Percentiles rank a stretch among this genome's conserved stretches.
Evolutionary conservation across 2,329 filamentous ascomycete species (phyloP).

Genomic region (Coniochaeta sp.): DNA sequence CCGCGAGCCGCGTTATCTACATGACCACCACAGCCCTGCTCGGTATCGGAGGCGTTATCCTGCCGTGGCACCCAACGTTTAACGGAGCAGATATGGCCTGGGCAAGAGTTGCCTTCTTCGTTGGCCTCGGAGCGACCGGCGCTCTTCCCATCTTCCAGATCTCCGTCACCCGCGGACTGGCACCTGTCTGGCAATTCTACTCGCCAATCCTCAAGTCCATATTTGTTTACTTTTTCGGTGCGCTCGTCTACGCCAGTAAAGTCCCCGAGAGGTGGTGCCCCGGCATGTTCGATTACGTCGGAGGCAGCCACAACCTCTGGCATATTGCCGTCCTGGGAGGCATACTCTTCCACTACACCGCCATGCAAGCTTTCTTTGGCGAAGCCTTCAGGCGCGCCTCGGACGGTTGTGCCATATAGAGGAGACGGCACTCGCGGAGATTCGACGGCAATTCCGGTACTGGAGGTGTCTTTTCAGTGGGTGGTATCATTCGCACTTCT

Average conservation of each 20-base stretch:
- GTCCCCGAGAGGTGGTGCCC: constrained; percentile 90
- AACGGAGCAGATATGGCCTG: constrained; percentile 90
- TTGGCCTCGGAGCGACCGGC: constrained; percentile 78
- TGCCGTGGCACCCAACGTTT: constrained; percentile 95
- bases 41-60: constrained; percentile 78
- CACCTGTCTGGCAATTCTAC: constrained; percentile 85
- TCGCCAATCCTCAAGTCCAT: constrained; percentile 79
- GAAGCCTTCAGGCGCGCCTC: constrained; percentile 64
- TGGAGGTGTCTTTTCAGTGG: not conserved
- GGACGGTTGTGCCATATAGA: constrained; percentile 49
- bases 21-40: constrained; percentile 74
- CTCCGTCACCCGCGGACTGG: constrained; percentile 65
- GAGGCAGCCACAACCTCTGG: constrained; percentile 96
- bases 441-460: not conserved
- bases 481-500: constrained; percentile 1
- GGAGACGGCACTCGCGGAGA: constrained; percentile 9
- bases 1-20: constrained; percentile 76
- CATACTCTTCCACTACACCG: constrained; percentile 93
- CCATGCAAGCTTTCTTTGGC: constrained; percentile 92
- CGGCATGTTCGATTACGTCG: constrained; percentile 90
- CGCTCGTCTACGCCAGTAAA: constrained; percentile 83
- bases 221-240: constrained; percentile 77
- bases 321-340: constrained; percentile 90
- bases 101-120: constrained; percentile 86
- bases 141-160: constrained; percentile 86